These are phyloP conservation scores for Penicillium palitans DNA, from an alignment of 2,329 filamentous ascomycete species.

Conservation along the genomic window DNA sequence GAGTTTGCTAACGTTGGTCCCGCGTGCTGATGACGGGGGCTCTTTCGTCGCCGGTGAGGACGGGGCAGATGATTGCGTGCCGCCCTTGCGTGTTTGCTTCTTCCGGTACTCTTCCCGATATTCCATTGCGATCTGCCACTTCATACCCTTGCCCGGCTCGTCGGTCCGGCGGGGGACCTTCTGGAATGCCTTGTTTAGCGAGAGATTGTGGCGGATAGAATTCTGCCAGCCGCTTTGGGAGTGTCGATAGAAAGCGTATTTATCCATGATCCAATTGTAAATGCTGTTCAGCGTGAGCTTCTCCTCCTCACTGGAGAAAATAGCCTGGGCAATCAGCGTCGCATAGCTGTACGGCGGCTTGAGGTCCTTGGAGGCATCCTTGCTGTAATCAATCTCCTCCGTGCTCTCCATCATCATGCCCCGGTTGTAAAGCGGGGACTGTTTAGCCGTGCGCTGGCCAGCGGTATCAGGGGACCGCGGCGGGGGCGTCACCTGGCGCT, in stretches of 20 bases:
- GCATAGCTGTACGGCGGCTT: constrained; percentile 97
- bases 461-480: constrained; percentile 42
- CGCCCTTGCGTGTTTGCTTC: constrained; percentile 52
- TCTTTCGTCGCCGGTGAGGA: constrained; percentile 50
- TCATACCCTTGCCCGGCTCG: constrained; percentile 98
- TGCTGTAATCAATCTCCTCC: constrained; percentile 60
- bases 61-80: constrained; percentile 47
- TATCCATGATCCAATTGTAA: constrained; percentile 86
- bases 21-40: constrained; percentile 38
- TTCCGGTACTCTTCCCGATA: constrained; percentile 84
- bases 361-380: constrained; percentile 81
- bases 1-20: constrained; percentile 34
- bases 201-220: constrained; percentile 94
- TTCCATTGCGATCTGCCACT: constrained; percentile 90
- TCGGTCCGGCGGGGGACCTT: constrained; percentile 91
- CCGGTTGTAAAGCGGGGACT: constrained; percentile 51
- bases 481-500: constrained; percentile 45
- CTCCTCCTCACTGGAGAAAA: constrained; percentile 80
- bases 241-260: constrained; percentile 90
- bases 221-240: constrained; percentile 95
- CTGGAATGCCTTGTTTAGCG: constrained; percentile 89
- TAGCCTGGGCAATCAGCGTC: constrained; percentile 94
- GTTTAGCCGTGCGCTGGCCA: constrained; percentile 44
- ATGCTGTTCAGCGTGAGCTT: constrained; percentile 91
- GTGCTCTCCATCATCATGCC: constrained; percentile 57